phyloP scores from a whole-genome alignment of 2,329 filamentous ascomycete genomes.

The Aspergillus sp. region DNA sequence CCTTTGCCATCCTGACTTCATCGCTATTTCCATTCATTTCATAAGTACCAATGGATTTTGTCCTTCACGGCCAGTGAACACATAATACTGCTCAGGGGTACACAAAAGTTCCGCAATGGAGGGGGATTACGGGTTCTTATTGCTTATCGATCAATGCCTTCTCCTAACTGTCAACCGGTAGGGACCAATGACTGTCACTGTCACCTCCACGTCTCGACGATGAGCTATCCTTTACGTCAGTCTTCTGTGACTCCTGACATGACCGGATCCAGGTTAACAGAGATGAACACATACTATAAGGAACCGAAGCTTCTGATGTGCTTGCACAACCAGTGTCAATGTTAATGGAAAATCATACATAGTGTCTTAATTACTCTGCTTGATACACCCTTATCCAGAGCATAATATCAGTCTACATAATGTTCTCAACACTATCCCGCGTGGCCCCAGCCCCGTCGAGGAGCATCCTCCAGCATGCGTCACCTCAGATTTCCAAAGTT shows the following conservation, averaged over 20 bases:
- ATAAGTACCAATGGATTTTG: not conserved
- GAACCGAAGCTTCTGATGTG: not conserved
- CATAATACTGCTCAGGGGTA: too few species aligned
- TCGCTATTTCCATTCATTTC: not conserved
- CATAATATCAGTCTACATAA: not conserved
- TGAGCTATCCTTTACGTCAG: conserved; percentile 7
- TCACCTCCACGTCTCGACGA: not conserved
- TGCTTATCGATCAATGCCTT: too few species aligned
- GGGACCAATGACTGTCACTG: not conserved
- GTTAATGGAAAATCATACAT: not conserved
- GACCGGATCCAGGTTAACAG: not conserved
- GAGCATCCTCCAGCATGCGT: conserved; percentile 5
- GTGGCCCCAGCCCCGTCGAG: conserved; percentile 10
- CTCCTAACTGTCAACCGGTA: not conserved
- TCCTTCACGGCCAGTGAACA: not conserved
- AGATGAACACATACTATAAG: not conserved
- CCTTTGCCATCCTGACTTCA: not conserved
- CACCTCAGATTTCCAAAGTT: conserved; percentile 14
- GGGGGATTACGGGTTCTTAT: too few species aligned
- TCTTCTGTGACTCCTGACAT: not conserved
- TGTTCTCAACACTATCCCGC: conserved; percentile 12
- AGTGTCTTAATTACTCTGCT: not conserved
- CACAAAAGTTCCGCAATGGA: too few species aligned
- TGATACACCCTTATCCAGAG: not conserved
- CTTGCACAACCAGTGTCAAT: not conserved